These are phyloP conservation scores for Coprinellus aureogranulatus DNA, from an alignment of 768 basidiomycete species.

Conservation along the genomic window DNA sequence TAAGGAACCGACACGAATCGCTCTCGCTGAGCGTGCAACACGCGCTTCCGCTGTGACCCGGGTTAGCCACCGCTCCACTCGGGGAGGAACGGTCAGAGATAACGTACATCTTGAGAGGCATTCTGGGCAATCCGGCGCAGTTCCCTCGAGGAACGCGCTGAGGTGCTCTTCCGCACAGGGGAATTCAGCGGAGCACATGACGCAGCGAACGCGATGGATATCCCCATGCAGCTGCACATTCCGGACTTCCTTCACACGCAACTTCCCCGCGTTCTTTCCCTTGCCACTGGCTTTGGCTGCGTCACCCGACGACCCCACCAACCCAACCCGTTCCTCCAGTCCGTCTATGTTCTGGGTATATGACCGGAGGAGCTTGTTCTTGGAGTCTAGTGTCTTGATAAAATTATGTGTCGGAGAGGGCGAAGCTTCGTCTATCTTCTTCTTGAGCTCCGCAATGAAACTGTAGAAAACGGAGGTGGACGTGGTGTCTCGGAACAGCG, in stretches of 20 bases:
- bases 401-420: constrained; percentile 89
- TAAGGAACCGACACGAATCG: constrained; percentile 77
- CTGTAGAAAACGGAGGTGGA: constrained; percentile 91
- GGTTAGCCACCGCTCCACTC: constrained; percentile 9
- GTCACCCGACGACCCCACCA: constrained; percentile 63
- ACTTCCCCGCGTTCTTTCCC: constrained; percentile 55
- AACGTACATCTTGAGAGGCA: constrained; percentile 78
- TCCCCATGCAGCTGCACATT: constrained; percentile 95
- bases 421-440: constrained; percentile 71
- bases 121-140: constrained; percentile 82
- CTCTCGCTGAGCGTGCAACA: constrained; percentile 77
- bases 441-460: constrained; percentile 89
- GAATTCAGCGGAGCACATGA: constrained; percentile 77
- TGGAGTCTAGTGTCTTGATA: constrained; percentile 77
- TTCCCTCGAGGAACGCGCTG: constrained; percentile 62
- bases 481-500: constrained; percentile 80
- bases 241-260: constrained; percentile 69
- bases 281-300: constrained; percentile 52
- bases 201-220: constrained; percentile 87
- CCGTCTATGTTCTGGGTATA: constrained; percentile 99
- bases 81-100: constrained; percentile 1
- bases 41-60: constrained; percentile 60
- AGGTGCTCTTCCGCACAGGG: constrained; percentile 66
- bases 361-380: constrained; percentile 80
- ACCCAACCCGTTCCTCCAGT: constrained; percentile 77